Evolutionary conservation across 2,329 filamentous ascomycete species (phyloP).

Genomic region (Ascocoryne sarcoides): DNA sequence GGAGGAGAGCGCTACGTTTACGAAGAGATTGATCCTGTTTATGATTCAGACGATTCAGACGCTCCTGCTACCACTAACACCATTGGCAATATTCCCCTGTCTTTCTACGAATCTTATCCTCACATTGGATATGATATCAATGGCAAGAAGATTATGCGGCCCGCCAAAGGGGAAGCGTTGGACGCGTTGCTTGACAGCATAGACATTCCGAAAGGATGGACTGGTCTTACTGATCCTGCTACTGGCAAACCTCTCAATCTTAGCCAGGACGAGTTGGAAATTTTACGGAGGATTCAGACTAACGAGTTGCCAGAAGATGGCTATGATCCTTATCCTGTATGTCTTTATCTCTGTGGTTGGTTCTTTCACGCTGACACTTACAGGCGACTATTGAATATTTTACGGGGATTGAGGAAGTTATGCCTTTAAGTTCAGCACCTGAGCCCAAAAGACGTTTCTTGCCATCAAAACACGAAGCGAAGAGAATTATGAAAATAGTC

Average conservation of each 20-base stretch:
- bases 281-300: conserved; percentile 79
- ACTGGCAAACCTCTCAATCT: conserved; percentile 90
- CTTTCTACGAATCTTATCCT: conserved; percentile 95
- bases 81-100: conserved; percentile 87
- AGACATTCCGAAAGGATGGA: conserved; percentile 95
- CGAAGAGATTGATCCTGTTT: conserved; percentile 84
- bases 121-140: conserved; percentile 99
- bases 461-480: conserved; percentile 93
- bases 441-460: conserved; percentile 94
- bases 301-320: conserved; percentile 81
- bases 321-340: conserved; percentile 83
- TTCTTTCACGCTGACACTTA: conserved; percentile 15
- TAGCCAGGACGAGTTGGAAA: conserved; percentile 77
- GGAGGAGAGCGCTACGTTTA: conserved; percentile 87
- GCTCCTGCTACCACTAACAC: conserved; percentile 74
- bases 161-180: conserved; percentile 84
- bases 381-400: conserved; percentile 89
- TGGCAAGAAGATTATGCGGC: conserved; percentile 94
- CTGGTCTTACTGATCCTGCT: conserved; percentile 83
- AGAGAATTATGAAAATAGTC: conserved; percentile 94
- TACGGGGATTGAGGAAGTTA: conserved; percentile 79
- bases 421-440: conserved; percentile 89
- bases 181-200: conserved; percentile 94
- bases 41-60: conserved; percentile 93
- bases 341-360: conserved; percentile 20